A percentile compares a stretch with the other conserved stretches of the same genome.
phyloP scores from a whole-genome alignment of 345 rosid species.

The Salix purpurea region DNA sequence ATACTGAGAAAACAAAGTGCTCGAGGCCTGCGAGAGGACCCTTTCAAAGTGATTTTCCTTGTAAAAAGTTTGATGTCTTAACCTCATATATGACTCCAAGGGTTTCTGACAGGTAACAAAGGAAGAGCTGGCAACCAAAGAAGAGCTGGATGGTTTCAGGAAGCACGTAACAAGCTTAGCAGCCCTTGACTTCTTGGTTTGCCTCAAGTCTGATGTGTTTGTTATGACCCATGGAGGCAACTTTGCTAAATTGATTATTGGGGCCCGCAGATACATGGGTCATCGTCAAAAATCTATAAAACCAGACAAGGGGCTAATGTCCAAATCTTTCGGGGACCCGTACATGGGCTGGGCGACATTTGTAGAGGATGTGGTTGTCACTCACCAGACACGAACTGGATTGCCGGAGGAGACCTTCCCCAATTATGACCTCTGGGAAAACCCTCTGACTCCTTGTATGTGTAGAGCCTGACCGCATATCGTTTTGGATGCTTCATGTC shows the following conservation, averaged over 20 bases:
- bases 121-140: conserved; percentile 84
- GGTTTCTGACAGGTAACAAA: conserved; percentile 70
- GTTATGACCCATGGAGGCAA: conserved; percentile 99
- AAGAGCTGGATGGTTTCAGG: conserved; percentile 70
- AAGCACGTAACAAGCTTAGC: conserved; percentile 99
- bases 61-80: neutral
- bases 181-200: conserved; percentile 93
- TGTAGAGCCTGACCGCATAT: conserved; percentile 66
- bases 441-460: conserved; percentile 99
- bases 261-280: conserved; percentile 94
- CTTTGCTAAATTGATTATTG: conserved; percentile 95
- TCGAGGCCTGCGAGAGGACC: neutral
- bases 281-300: conserved; percentile 92
- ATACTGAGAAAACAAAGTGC: neutral
- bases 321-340: conserved; percentile 97
- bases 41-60: neutral
- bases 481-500: conserved; percentile 4
- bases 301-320: conserved; percentile 98
- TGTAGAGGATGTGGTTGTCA: conserved; percentile 89
- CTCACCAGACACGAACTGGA: conserved; percentile 95
- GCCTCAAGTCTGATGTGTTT: conserved; percentile 95
- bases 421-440: conserved; percentile 99
- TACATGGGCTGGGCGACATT: conserved; percentile 99
- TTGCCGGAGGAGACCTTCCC: conserved; percentile 99
- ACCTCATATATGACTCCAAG: conserved; percentile 10